phyloP scores from a whole-genome alignment of 495 filamentous ascomycete genomes.

The Lasiosphaeris hirsuta region DNA sequence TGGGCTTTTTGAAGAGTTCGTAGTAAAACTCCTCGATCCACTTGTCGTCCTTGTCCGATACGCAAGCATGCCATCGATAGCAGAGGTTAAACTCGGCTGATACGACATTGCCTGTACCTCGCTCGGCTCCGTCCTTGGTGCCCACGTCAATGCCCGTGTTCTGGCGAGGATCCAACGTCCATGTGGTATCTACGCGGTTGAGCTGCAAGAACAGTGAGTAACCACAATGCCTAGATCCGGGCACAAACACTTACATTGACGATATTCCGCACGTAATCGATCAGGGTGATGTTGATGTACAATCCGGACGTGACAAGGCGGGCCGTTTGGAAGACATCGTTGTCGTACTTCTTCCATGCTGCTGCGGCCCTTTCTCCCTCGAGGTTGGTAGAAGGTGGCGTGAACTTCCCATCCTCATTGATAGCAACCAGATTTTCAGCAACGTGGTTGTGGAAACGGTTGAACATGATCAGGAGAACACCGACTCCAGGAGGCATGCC shows the following conservation, averaged over 20 bases:
- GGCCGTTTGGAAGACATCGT: constrained; percentile 81
- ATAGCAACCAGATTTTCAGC: constrained; percentile 64
- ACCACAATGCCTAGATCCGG: background rate
- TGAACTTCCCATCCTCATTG: constrained; percentile 71
- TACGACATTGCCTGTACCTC: constrained; percentile 69
- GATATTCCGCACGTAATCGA: constrained; percentile 82
- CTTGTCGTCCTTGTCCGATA: constrained; percentile 66
- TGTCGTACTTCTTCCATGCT: constrained; percentile 71
- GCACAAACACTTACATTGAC: constrained; percentile 50
- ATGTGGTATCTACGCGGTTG: constrained; percentile 71
- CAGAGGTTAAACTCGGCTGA: constrained; percentile 69
- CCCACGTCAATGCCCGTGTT: constrained; percentile 53
- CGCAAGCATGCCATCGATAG: constrained; percentile 78
- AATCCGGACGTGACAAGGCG: constrained; percentile 75
- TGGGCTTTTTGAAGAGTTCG: constrained; percentile 61
- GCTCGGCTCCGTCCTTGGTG: constrained; percentile 50
- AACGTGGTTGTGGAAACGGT: constrained; percentile 78
- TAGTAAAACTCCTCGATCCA: constrained; percentile 69
- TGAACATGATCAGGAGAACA: constrained; percentile 70
- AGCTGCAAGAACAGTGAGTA: constrained; percentile 30
- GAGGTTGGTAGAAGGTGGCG: constrained; percentile 50
- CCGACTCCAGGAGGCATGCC: constrained; percentile 85
- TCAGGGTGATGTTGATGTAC: constrained; percentile 79
- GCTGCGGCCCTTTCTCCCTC: constrained; percentile 48
- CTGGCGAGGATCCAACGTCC: constrained; percentile 73